These are phyloP conservation scores for Fusarium austroafricanum DNA, from an alignment of 2,329 filamentous ascomycete genomes.

Conservation along the genomic window DNA sequence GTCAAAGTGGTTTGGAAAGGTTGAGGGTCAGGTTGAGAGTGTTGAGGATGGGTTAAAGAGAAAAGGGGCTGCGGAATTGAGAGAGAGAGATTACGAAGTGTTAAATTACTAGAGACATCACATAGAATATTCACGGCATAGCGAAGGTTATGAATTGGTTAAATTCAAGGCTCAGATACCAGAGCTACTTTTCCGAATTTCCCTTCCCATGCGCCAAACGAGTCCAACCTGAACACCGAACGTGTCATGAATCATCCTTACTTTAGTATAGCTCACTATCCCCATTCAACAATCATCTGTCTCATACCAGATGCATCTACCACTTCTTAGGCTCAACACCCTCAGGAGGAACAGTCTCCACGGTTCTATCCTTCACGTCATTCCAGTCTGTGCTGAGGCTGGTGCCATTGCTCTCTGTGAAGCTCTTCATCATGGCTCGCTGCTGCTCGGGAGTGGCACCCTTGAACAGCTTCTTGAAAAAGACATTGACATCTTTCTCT, in stretches of 20 bases:
- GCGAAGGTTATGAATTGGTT: slow-evolving; percentile 12
- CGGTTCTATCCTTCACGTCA: slow-evolving; percentile 78
- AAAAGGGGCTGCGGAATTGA: slow-evolving; percentile 38
- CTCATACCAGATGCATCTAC: not conserved
- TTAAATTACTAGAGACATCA: slow-evolving; percentile 21
- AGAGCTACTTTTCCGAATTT: slow-evolving; percentile 20
- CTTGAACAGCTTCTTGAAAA: slow-evolving; percentile 92
- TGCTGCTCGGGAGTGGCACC: slow-evolving; percentile 80
- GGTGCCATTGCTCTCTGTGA: slow-evolving; percentile 92
- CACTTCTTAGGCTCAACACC: slow-evolving; percentile 83
- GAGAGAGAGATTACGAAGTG: slow-evolving; percentile 29
- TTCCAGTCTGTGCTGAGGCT: slow-evolving; percentile 91
- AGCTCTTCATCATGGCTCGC: slow-evolving; percentile 98
- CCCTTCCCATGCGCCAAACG: slow-evolving; percentile 35
- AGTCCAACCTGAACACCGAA: slow-evolving; percentile 2
- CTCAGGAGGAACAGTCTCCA: slow-evolving; percentile 80
- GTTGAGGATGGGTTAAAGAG: slow-evolving; percentile 27
- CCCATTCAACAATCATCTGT: not conserved
- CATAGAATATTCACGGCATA: slow-evolving; percentile 17
- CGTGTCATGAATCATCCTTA: slow-evolving; percentile 15
- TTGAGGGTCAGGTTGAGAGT: slow-evolving; percentile 18
- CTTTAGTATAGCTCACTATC: not conserved
- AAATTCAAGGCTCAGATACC: slow-evolving; percentile 3
- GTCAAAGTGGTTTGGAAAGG: slow-evolving; percentile 46
- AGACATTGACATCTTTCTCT: slow-evolving; percentile 75